Base-by-base conservation (phyloP, 1,139 yeast species). In the Casaregolazyma lundiana region DNA sequence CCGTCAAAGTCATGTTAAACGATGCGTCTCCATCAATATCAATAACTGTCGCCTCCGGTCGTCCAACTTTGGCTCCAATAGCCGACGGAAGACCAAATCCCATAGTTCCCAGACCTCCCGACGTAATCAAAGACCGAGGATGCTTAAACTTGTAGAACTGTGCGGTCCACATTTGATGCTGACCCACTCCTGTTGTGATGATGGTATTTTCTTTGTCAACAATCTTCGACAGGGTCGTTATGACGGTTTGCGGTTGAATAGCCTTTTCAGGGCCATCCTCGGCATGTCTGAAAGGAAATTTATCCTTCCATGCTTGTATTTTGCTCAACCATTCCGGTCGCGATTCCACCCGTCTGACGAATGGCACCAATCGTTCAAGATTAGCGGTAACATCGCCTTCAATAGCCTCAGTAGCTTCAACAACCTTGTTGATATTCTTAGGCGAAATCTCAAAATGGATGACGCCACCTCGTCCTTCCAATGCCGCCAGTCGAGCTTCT, bases 141-240 rank as follows among this genome's bases (percentile, higher is more conserved):
- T 78, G 72, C 51, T 81, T 84, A 95, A 96, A 90, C 47, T 89
- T 80, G 79, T 84, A 89, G 68, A 89, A 90, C 72, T 92, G 98
- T 38, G 98, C 98, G 38, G 97, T 94, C 97, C 98, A 92, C 98
- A 92, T 92, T 74, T 92, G 98, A 76, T 92, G 98, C 75, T 92
- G 98, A 51, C 98, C 98, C 49, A 92, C 97, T 75, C 98, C 98
- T 41, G 98, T 92, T 48, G 97, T 85, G 58, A 92, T 82, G 61
- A 89, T 80, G 53, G 88, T 90, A 65, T 80, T 86, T 53, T 80
- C 81, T 61, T 80, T 77, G 52, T 71, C 71, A 35, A 90, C 81
- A 60, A 89, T 83, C 53, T 80, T 76, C 7, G 95, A 81, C 50
- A 92, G 76, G 67, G 86, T 92, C 46, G 75, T 70, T 54, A 92